Conservation (phyloP, 768 basidiomycete genomes). For the Lentinus brumalis region DNA sequence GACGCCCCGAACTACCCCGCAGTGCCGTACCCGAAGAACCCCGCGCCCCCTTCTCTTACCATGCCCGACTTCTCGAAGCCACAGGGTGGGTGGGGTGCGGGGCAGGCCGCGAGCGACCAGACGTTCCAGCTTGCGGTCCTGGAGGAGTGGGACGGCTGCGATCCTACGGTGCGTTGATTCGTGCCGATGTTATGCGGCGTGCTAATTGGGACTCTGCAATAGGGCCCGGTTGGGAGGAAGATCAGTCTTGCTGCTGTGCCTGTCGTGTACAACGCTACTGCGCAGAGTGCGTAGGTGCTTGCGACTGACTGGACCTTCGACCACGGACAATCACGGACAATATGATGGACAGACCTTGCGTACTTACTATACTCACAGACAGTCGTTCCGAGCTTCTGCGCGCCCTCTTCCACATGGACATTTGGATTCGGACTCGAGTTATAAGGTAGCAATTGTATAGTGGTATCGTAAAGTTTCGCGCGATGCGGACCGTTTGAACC, state of each 20-base stretch:
- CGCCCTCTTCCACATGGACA: no score
- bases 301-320: neutral
- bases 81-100: conserved; percentile 42
- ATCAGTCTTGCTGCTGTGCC: conserved; percentile 22
- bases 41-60: conserved; percentile 38
- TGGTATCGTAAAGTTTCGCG: neutral
- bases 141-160: conserved; percentile 45
- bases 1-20: conserved; percentile 46
- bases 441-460: neutral
- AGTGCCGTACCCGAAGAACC: conserved; percentile 43
- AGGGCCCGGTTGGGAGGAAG: conserved; percentile 26
- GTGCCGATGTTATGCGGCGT: no score
- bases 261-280: conserved; percentile 30
- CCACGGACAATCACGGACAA: neutral
- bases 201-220: neutral
- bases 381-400: no score
- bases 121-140: conserved; percentile 41
- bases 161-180: conserved; percentile 20
- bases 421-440: no score
- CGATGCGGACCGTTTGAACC: no score
- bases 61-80: conserved; percentile 50
- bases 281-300: neutral
- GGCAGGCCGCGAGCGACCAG: conserved; percentile 33
- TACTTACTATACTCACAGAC: no score
- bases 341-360: no score